A percentile compares a stretch with the other conserved stretches of the same genome.
phyloP scores from a whole-genome alignment of 495 filamentous ascomycete genomes.

The Physcia stellaris region DNA sequence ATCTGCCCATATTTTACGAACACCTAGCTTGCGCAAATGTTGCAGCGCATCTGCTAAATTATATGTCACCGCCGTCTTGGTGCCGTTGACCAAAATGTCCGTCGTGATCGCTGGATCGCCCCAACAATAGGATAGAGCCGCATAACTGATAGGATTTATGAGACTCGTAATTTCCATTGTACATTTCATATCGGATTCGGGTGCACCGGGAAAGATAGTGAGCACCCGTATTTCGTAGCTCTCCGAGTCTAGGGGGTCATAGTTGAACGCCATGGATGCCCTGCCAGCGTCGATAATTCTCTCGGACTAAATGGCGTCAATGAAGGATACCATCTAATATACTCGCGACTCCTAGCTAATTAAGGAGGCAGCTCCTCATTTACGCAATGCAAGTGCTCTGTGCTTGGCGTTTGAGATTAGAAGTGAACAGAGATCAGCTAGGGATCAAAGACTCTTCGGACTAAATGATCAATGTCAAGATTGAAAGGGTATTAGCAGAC shows the following conservation, averaged over 20 bases:
- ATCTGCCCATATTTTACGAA: constrained; percentile 8
- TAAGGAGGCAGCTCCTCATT: too few species aligned
- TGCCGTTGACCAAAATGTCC: constrained; percentile 1
- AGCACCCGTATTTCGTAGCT: constrained; percentile 3
- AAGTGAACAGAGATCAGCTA: too few species aligned
- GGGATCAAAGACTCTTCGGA: too few species aligned
- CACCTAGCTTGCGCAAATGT: constrained; percentile 2
- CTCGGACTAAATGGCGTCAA: too few species aligned
- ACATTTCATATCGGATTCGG: constrained; percentile 3
- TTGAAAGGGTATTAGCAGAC: too few species aligned
- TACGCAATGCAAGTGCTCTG: too few species aligned
- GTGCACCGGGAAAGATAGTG: constrained; percentile 1
- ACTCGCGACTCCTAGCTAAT: too few species aligned
- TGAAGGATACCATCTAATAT: too few species aligned
- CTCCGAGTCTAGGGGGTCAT: constrained; percentile 3
- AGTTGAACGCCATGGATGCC: too few species aligned
- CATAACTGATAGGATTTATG: constrained; percentile 4
- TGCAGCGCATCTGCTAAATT: constrained; percentile 8
- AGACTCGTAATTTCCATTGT: constrained; percentile 3
- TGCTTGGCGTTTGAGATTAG: too few species aligned
- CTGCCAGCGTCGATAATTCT: too few species aligned
- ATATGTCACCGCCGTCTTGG: constrained; percentile 1
- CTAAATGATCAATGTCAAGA: too few species aligned
- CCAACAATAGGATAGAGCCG: constrained; percentile 11
- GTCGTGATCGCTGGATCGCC: constrained; percentile 2